These are phyloP conservation scores for Anthoceros angustus DNA, from an alignment of 225 moss, liverwort and hornwort genomes.

Conservation along the genomic window DNA sequence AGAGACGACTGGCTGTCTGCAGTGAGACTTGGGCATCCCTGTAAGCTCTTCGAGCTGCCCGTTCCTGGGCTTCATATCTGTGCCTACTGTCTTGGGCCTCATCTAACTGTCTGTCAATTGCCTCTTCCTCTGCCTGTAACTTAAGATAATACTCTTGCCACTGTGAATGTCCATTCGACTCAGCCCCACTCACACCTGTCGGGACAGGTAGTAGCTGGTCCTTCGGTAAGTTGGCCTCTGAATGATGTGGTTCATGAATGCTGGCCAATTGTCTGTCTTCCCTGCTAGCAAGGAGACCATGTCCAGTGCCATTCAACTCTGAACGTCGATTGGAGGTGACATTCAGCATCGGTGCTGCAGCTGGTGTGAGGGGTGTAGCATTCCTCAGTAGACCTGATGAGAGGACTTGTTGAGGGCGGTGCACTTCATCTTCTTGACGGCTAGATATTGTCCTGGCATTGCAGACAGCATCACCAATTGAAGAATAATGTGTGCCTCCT, in stretches of 20 bases:
- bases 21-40: conserved; percentile 53
- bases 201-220: conserved; percentile 6
- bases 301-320: background rate
- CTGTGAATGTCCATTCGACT: conserved; percentile 15
- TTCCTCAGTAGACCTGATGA: no score
- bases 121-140: conserved; percentile 56
- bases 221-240: background rate
- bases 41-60: conserved; percentile 41
- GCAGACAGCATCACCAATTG: no score
- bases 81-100: conserved; percentile 43
- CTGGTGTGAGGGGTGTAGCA: no score
- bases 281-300: background rate
- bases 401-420: no score
- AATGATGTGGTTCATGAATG: no score
- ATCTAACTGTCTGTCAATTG: conserved; percentile 50
- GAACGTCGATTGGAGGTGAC: no score
- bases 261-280: background rate
- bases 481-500: no score
- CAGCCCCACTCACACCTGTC: conserved; percentile 14
- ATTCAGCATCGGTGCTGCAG: no score
- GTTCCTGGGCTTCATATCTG: conserved; percentile 43
- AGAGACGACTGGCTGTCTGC: conserved; percentile 30
- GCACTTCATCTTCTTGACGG: no score
- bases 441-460: no score
- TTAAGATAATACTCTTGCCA: background rate